phyloP scores from a whole-genome alignment of 2,329 filamentous ascomycete species.

The Diaporthe longicolla region DNA sequence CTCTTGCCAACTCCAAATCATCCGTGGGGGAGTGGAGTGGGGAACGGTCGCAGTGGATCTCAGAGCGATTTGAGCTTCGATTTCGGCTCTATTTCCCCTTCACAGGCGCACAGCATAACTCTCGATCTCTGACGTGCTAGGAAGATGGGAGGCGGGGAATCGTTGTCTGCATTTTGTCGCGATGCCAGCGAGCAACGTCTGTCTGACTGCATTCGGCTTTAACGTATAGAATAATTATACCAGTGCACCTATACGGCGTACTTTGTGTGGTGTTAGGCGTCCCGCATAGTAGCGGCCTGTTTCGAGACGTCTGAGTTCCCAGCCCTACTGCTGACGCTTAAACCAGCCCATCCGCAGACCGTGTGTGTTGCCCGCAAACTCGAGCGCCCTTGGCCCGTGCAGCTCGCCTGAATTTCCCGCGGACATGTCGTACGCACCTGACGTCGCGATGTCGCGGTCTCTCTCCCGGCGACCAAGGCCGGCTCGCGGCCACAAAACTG shows the following conservation, averaged over 20 bases:
- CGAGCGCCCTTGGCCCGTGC: conserved; percentile 20
- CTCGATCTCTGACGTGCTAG: background rate
- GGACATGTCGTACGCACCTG: conserved; percentile 7
- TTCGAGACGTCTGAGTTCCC: conserved; percentile 20
- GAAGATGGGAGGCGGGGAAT: background rate
- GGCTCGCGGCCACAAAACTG: conserved; percentile 17
- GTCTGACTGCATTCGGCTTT: conserved; percentile 18
- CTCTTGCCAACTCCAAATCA: conserved; percentile 22
- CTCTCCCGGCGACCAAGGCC: background rate
- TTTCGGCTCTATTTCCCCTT: background rate
- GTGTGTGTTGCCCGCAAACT: conserved; percentile 14
- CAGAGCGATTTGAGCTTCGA: background rate
- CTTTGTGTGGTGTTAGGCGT: conserved; percentile 16
- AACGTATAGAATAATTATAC: conserved; percentile 34
- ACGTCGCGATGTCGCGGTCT: conserved; percentile 8
- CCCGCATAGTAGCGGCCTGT: background rate
- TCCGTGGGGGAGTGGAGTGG: conserved; percentile 5
- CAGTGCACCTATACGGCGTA: conserved; percentile 8
- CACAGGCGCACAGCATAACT: background rate
- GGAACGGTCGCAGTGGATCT: conserved; percentile 2
- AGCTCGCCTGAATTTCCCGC: background rate
- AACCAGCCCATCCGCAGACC: conserved; percentile 9
- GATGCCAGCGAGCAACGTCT: conserved; percentile 17
- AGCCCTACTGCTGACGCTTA: conserved; percentile 26
- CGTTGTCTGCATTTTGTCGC: conserved; percentile 30